These are phyloP conservation scores for Aspergillus phoenicis DNA, from an alignment of 2,329 filamentous ascomycete genomes.

Conservation along the genomic window DNA sequence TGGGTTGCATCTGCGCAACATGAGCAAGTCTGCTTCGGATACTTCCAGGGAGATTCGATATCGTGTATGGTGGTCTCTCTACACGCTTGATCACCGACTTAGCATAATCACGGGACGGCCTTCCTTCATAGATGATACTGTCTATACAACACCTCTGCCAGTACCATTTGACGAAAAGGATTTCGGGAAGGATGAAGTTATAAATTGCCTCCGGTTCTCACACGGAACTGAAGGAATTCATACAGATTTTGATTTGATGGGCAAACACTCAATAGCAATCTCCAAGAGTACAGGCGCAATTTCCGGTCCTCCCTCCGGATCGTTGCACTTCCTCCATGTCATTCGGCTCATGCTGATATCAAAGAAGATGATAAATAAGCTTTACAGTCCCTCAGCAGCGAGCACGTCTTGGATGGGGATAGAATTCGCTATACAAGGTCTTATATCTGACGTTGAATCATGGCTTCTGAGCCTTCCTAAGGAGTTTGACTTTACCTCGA, in stretches of 20 bases:
- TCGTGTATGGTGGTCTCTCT: constrained; percentile 50
- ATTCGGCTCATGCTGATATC: constrained; percentile 41
- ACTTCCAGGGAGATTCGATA: constrained; percentile 48
- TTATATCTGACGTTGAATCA: constrained; percentile 41
- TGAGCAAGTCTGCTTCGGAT: constrained; percentile 40
- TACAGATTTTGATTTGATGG: constrained; percentile 23
- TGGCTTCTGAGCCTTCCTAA: constrained; percentile 45
- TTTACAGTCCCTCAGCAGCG: constrained; percentile 43
- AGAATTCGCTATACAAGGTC: constrained; percentile 41
- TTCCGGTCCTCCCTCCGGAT: constrained; percentile 38
- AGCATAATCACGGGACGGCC: constrained; percentile 49
- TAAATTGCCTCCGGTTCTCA: constrained; percentile 32
- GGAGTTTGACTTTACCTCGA: constrained; percentile 44
- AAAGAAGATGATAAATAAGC: constrained; percentile 40
- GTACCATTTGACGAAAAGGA: constrained; percentile 45
- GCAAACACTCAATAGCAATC: constrained; percentile 19
- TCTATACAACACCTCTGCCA: constrained; percentile 47
- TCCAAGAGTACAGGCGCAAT: constrained; percentile 19
- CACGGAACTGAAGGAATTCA: constrained; percentile 23
- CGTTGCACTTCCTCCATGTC: constrained; percentile 46
- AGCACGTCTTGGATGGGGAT: constrained; percentile 42
- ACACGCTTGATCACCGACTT: constrained; percentile 46
- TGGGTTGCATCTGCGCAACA: constrained; percentile 47
- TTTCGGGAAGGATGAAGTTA: constrained; percentile 38
- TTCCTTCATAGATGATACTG: constrained; percentile 44